Percentiles rank a stretch among this genome's conserved stretches.
Conservation (phyloP, 2,329 filamentous ascomycete genomes). For the Amauroascus niger region DNA sequence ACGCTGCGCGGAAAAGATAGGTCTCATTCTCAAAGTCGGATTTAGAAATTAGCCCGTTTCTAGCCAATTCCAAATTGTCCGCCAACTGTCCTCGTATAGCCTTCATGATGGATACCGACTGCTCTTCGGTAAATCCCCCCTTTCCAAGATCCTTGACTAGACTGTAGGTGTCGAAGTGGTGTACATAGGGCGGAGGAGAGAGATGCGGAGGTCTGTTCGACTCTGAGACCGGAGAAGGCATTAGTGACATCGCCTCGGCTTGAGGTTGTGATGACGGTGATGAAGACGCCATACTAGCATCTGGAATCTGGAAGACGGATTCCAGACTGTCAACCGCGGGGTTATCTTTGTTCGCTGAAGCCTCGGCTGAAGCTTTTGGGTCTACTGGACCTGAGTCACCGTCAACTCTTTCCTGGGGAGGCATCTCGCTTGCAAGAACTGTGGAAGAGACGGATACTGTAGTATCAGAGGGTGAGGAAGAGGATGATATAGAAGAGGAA, state of each 20-base stretch:
- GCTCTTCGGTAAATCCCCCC: conserved; percentile 61
- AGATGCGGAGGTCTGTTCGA: conserved; percentile 50
- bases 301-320: conserved; percentile 19
- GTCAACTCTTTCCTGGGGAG: conserved; percentile 4
- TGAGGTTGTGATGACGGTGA: conserved; percentile 25
- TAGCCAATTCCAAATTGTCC: conserved; percentile 70
- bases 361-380: background rate
- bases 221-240: conserved; percentile 1
- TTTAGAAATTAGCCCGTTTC: conserved; percentile 72
- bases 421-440: conserved; percentile 12
- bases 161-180: conserved; percentile 93
- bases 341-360: conserved; percentile 3
- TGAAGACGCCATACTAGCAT: conserved; percentile 21
- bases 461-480: background rate
- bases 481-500: background rate
- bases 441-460: conserved; percentile 6
- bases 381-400: conserved; percentile 3
- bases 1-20: conserved; percentile 89
- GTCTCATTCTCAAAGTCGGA: conserved; percentile 89
- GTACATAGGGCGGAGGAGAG: conserved; percentile 56
- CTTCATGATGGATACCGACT: conserved; percentile 86
- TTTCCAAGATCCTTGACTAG: conserved; percentile 69
- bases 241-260: conserved; percentile 17
- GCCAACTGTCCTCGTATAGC: conserved; percentile 68
- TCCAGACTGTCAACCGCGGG: conserved; percentile 1